These are phyloP conservation scores for Acaromyces ingoldii DNA, from an alignment of 1,284 basidiomycete species.

Conservation along the genomic window DNA sequence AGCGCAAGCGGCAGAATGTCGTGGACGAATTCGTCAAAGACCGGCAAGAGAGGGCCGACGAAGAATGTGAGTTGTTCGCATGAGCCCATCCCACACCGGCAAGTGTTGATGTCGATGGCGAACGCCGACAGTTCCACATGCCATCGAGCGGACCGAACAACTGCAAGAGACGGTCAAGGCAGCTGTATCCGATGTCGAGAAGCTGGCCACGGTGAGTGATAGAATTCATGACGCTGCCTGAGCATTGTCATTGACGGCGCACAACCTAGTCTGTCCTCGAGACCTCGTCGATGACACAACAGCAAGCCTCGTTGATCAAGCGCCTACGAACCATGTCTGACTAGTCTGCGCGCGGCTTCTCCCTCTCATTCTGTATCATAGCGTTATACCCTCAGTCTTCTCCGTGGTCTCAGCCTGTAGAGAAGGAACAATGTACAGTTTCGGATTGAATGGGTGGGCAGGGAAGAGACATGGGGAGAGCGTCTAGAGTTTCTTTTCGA, in stretches of 20 bases:
- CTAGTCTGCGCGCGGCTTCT: neutral
- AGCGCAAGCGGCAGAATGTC: neutral
- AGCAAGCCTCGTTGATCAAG: constrained; percentile 4
- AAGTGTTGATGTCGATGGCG: neutral
- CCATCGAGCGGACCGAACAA: neutral
- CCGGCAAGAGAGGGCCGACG: neutral
- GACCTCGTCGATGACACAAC: neutral
- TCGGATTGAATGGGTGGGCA: neutral
- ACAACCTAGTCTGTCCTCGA: neutral
- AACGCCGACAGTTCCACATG: neutral
- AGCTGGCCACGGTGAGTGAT: constrained; percentile 1
- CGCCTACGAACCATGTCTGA: constrained; percentile 2
- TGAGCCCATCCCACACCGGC: neutral
- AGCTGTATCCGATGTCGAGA: neutral
- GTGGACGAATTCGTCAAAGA: neutral
- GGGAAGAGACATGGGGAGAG: neutral
- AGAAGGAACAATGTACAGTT: neutral
- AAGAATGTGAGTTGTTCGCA: neutral
- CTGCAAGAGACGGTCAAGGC: neutral
- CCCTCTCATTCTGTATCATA: neutral
- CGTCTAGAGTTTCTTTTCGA: neutral
- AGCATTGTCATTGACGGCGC: neutral
- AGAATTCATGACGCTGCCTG: neutral
- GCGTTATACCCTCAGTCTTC: neutral
- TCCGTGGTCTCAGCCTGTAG: neutral